Percentiles rank a stretch among this genome's conserved stretches.
Evolutionary conservation across 2,329 filamentous ascomycete genomes (phyloP).

Genomic region (Colletotrichum truncatum): DNA sequence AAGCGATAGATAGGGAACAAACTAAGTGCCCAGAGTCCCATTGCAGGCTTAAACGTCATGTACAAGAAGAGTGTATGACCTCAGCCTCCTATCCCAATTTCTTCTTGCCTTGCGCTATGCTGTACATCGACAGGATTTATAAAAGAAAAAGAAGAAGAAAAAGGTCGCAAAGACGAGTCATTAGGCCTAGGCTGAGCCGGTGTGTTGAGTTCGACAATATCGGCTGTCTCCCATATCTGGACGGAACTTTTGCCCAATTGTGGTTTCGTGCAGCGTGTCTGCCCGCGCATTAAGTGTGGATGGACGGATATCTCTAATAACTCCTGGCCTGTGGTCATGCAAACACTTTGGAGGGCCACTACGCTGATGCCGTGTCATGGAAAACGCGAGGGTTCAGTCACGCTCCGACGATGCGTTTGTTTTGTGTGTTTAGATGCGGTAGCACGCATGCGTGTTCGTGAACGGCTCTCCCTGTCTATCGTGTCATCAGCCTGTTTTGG

Average conservation of each 20-base stretch:
- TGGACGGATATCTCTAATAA: slow-evolving; percentile 18
- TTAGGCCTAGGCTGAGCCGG: neutral
- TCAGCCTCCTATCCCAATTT: too few species aligned
- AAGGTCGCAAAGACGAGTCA: neutral
- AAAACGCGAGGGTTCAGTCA: slow-evolving; percentile 15
- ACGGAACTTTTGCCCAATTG: slow-evolving; percentile 15
- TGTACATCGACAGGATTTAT: too few species aligned
- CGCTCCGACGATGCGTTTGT: neutral
- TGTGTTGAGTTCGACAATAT: neutral
- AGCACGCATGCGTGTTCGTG: slow-evolving; percentile 3
- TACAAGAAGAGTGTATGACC: too few species aligned
- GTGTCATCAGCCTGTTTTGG: slow-evolving; percentile 4
- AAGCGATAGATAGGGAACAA: too few species aligned
- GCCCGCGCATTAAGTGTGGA: slow-evolving; percentile 5
- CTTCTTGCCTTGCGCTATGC: neutral
- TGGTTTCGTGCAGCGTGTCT: slow-evolving; percentile 9
- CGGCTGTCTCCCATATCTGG: neutral
- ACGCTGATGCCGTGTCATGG: slow-evolving; percentile 11
- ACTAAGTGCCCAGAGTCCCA: too few species aligned
- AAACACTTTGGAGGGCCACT: neutral
- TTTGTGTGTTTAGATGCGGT: slow-evolving; percentile 3
- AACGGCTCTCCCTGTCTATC: slow-evolving; percentile 17
- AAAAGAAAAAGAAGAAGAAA: too few species aligned
- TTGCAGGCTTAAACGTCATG: too few species aligned
- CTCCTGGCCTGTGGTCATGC: neutral